These are phyloP conservation scores for Colletotrichum zoysiae DNA, from an alignment of 2,329 filamentous ascomycete genomes.

Conservation along the genomic window DNA sequence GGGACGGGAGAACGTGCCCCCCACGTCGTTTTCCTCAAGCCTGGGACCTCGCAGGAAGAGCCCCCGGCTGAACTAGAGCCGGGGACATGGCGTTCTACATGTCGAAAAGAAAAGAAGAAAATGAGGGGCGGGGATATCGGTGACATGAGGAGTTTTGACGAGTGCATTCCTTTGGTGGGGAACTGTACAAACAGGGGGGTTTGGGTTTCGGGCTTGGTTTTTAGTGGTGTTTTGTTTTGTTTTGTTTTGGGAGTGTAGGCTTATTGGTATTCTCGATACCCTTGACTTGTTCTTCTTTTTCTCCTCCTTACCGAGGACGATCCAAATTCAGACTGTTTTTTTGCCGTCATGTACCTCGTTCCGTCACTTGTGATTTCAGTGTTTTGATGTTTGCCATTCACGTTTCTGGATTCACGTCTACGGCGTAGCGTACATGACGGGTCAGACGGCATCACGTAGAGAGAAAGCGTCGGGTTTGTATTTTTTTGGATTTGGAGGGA, in stretches of 20 bases:
- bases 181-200: slow-evolving; percentile 19
- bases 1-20: slow-evolving; percentile 66
- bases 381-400: not conserved
- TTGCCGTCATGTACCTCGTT: no score
- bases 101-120: no score
- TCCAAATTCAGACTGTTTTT: not conserved
- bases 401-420: not conserved
- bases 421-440: not conserved
- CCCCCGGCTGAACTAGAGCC: slow-evolving; percentile 58
- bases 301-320: no score
- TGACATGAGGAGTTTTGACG: slow-evolving; percentile 4
- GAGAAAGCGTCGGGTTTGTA: no score
- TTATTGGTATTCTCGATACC: slow-evolving; percentile 42
- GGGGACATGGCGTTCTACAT: not conserved
- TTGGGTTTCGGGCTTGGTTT: not conserved
- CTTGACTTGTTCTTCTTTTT: slow-evolving; percentile 26
- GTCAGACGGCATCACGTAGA: not conserved
- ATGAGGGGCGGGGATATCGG: not conserved
- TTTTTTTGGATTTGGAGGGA: slow-evolving; percentile 62
- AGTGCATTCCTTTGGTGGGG: slow-evolving; percentile 8
- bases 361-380: not conserved
- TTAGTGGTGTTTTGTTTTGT: slow-evolving; percentile 14
- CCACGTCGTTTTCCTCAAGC: slow-evolving; percentile 59
- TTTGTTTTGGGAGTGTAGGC: slow-evolving; percentile 27
- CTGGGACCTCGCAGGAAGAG: slow-evolving; percentile 65